Conservation (phyloP, 208 protist genomes). For the Crithidia fasciculata region DNA sequence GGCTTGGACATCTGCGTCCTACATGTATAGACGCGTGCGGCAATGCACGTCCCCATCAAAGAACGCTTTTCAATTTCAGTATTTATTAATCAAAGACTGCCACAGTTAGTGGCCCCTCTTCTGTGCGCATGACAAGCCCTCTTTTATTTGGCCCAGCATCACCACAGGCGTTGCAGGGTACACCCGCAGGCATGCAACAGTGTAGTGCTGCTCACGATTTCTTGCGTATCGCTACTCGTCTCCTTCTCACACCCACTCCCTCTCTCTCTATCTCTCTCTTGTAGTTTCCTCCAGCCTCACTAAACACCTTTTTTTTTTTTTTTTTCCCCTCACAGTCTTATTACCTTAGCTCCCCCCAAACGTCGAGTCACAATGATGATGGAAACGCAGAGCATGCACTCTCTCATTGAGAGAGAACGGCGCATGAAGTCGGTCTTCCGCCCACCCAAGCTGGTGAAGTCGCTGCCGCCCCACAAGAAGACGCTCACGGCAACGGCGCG, state of each 20-base stretch:
- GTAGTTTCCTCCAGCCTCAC: neutral
- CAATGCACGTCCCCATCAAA: neutral
- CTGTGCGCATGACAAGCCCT: too few relatives aligned
- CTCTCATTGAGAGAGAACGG: constrained; percentile 63
- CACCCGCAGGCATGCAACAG: too few relatives aligned
- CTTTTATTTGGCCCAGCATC: too few relatives aligned
- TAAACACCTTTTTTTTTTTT: constrained; percentile 16
- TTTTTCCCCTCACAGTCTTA: constrained; percentile 8
- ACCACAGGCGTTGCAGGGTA: too few relatives aligned
- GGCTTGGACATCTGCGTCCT: neutral
- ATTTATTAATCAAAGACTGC: too few relatives aligned
- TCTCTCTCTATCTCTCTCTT: constrained; percentile 3
- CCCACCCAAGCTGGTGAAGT: constrained; percentile 57
- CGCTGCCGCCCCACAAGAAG: constrained; percentile 45
- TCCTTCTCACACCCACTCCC: neutral
- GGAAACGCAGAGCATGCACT: constrained; percentile 35
- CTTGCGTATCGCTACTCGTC: neutral
- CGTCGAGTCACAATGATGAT: constrained; percentile 36
- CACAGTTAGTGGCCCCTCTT: neutral
- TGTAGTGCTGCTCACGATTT: too few relatives aligned
- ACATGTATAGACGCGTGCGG: neutral
- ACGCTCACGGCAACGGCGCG: constrained; percentile 52
- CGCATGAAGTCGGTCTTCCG: constrained; percentile 73
- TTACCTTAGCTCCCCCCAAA: neutral
- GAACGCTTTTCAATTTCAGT: too few relatives aligned